A percentile compares a stretch with the other conserved stretches of the same genome.
These are phyloP conservation scores for Pleurotus salmoneostramineus DNA, from an alignment of 768 basidiomycete species.

Conservation along the genomic window DNA sequence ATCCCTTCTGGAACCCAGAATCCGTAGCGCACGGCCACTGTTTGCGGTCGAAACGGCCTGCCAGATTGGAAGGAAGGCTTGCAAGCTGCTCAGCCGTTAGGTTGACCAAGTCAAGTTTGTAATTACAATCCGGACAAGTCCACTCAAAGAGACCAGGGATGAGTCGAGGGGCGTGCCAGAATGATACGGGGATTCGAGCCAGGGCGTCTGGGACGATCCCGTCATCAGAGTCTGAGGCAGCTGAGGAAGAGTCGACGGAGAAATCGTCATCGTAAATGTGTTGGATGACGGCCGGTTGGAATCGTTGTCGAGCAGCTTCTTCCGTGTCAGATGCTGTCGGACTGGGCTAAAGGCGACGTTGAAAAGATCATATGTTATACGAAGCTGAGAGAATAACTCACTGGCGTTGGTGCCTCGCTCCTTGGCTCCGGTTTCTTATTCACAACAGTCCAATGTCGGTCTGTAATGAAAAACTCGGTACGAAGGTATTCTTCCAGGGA, in stretches of 20 bases:
- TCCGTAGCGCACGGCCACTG: neutral
- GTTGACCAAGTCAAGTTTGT: neutral
- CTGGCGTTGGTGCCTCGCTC: neutral
- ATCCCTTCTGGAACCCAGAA: neutral
- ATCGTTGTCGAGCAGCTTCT: neutral
- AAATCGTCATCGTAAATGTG: conserved; percentile 55
- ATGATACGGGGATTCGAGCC: neutral
- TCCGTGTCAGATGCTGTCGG: neutral
- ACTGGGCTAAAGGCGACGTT: too few species aligned
- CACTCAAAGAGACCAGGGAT: neutral
- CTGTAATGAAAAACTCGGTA: conserved; percentile 3
- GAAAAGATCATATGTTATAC: too few species aligned
- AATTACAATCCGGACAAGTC: neutral
- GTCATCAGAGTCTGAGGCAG: conserved; percentile 34
- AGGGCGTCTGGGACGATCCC: conserved; percentile 12
- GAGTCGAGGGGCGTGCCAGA: neutral
- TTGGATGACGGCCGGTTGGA: neutral
- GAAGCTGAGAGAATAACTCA: too few species aligned
- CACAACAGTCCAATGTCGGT: neutral
- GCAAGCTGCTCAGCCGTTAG: neutral
- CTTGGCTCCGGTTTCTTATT: neutral
- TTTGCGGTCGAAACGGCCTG: too few species aligned
- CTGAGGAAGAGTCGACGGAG: conserved; percentile 43
- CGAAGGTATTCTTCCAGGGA: neutral
- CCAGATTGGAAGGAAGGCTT: neutral